Conservation (phyloP, 78 protist species). For the slime mould (Dictyostelium discoideum) region DNA sequence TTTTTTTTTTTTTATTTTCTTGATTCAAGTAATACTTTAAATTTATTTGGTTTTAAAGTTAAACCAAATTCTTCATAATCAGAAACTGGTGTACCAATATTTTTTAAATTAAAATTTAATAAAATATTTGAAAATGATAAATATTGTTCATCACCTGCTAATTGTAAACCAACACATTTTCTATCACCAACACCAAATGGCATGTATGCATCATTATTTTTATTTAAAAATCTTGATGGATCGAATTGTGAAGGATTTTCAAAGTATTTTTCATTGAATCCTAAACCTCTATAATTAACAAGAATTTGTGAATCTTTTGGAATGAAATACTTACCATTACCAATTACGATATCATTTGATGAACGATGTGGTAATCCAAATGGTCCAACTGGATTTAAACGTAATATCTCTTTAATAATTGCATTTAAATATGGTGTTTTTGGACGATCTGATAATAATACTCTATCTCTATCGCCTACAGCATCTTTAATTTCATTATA, state of each 20-base stretch:
- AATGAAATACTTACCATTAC: neutral
- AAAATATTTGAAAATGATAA: neutral
- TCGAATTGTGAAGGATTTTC: neutral
- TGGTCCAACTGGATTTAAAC: slow-evolving; percentile 39
- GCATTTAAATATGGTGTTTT: slow-evolving; percentile 18
- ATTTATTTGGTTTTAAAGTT: slow-evolving; percentile 19
- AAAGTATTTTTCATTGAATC: neutral
- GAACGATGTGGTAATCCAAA: slow-evolving; percentile 24
- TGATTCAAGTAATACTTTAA: neutral
- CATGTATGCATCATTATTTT: neutral
- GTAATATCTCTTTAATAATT: slow-evolving; percentile 36
- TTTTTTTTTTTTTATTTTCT: neutral
- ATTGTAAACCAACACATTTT: neutral
- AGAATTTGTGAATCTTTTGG: slow-evolving; percentile 32
- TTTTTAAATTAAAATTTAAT: neutral
- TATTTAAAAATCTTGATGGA: slow-evolving; percentile 18
- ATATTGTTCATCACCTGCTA: neutral
- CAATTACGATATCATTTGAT: neutral
- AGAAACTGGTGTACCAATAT: slow-evolving; percentile 11
- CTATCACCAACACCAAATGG: slow-evolving; percentile 13
- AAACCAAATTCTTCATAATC: slow-evolving; percentile 9
- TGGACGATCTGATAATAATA: neutral
- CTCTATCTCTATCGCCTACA: neutral
- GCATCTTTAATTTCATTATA: slow-evolving; percentile 3
- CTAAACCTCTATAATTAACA: neutral